Evolutionary conservation across 2,329 filamentous ascomycete species (phyloP), one percentile per base, ranked within the genome.

Genomic region (Aspergillus awamori): DNA sequence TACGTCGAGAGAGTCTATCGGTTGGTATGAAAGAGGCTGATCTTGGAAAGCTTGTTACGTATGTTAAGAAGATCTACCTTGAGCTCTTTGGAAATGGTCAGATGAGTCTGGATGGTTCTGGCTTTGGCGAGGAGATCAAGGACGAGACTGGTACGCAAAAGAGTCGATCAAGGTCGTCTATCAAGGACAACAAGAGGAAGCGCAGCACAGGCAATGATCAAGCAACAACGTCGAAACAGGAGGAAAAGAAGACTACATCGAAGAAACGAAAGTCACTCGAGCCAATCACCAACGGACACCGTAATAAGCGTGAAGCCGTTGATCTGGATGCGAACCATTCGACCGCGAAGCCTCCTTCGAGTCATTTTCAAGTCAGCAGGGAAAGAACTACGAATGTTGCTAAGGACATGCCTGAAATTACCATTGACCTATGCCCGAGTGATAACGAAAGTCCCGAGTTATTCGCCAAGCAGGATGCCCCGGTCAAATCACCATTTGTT

Each of bases 71-170:
- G 24, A 61, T 58, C 2, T 74, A 70, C 56, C 62, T 73, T 2
- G 63, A 68, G 2, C 20, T 57, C 3, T 58, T 62, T 20, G 60
- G 55, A 2, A 58, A 63, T 22, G 28, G 8, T 1, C 49, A 26
- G 33, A 30, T 17, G 36, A 53, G 53, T 39, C 26, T n/a, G 28
- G 60, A 63, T 22, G 64, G 62, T 1, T 59, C 60, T 5, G 41
- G 56, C 2, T 71, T 70, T 36, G 70, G 69, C 5, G 60, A 67
- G n/a, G 69, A 74, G 56, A 62, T 71, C 13, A 60, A 70, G 8
- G 63, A 65, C 24, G 61, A 59, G 3, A 20, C 17, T 8, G 41
- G 8, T n/a, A 22, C 20, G 4, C 39, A 61, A 47, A 10, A 45
- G 10, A 41, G 59, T 26, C 17, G 64, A 58, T 30, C 66, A 57